Conservation (phyloP, 148 eudicot genomes). For the Persicaria tinctoria region DNA sequence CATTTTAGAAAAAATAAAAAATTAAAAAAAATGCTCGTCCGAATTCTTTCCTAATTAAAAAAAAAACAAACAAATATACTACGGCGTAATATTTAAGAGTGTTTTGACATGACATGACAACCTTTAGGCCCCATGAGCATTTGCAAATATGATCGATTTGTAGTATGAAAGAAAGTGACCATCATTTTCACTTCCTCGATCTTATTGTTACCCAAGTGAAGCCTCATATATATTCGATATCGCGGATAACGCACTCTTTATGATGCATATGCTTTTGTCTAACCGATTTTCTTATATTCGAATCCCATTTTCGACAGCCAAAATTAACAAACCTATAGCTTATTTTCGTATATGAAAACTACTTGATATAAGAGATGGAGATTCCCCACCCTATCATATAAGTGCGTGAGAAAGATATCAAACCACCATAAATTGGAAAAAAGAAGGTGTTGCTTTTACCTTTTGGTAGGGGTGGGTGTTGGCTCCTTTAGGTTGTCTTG, state of each 20-base stretch:
- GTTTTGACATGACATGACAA: too few species aligned
- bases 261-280: neutral
- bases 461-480: neutral
- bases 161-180: too few species aligned
- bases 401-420: constrained; percentile 1
- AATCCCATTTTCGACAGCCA: neutral
- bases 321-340: neutral
- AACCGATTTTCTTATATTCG: neutral
- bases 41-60: too few species aligned
- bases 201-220: too few species aligned
- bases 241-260: neutral
- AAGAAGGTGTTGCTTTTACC: neutral
- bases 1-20: too few species aligned
- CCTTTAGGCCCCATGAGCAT: too few species aligned
- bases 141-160: too few species aligned
- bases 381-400: neutral
- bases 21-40: too few species aligned
- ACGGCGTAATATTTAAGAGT: too few species aligned
- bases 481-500: neutral
- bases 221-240: too few species aligned
- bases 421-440: neutral
- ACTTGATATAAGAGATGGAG: constrained; percentile 6
- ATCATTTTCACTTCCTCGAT: too few species aligned
- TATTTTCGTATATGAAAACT: neutral
- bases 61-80: too few species aligned